Conservation (phyloP, 2,329 filamentous ascomycete species). For the Venturia oleaginea region DNA sequence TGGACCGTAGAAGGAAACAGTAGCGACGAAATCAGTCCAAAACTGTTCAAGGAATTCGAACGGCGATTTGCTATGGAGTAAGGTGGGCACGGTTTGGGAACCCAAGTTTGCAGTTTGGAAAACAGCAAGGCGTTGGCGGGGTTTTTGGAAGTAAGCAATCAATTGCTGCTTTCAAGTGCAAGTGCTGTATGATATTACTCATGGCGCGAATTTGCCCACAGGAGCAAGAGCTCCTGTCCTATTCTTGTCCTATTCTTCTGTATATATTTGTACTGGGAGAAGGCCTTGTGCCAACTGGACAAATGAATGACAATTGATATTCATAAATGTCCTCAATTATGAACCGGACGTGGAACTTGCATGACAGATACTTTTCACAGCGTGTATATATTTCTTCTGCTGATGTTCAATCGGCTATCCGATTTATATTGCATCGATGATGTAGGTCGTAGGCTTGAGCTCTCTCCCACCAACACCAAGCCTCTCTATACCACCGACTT, state of each 20-base stretch:
- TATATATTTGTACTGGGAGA: background rate
- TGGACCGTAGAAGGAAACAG: constrained; percentile 81
- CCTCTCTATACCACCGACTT: background rate
- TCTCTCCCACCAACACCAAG: background rate
- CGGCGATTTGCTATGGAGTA: constrained; percentile 50
- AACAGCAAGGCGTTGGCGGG: background rate
- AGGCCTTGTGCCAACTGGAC: background rate
- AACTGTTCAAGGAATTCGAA: constrained; percentile 75
- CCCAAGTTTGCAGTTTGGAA: background rate
- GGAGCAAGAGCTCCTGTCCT: background rate
- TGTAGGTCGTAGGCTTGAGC: background rate
- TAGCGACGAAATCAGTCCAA: constrained; percentile 92
- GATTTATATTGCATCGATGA: background rate
- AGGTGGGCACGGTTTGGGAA: background rate
- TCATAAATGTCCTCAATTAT: too few species aligned
- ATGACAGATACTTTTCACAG: too few species aligned
- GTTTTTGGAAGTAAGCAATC: background rate
- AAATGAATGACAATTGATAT: background rate
- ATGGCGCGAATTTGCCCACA: background rate
- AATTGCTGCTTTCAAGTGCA: background rate
- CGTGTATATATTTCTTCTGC: background rate
- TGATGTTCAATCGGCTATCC: background rate
- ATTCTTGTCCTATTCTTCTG: background rate
- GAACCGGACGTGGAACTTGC: too few species aligned
- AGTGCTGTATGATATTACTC: background rate